These are phyloP conservation scores for Trichophyton schoenleinii DNA, from an alignment of 2,329 filamentous ascomycete species.

Conservation along the genomic window DNA sequence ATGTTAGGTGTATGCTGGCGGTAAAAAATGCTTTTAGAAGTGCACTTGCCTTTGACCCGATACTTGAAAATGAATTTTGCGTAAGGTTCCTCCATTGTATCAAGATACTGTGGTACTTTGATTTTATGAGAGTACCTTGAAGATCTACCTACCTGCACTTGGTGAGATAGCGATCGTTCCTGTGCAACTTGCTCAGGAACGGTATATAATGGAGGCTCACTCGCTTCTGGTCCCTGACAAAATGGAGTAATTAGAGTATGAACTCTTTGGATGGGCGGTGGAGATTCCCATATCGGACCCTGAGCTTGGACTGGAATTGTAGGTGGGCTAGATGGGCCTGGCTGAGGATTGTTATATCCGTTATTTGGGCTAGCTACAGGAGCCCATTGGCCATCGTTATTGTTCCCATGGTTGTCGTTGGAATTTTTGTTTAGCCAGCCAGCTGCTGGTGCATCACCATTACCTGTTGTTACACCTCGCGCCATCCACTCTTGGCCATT, in stretches of 20 bases:
- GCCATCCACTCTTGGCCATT: background rate
- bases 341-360: constrained; percentile 1
- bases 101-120: constrained; percentile 19
- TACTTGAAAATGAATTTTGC: constrained; percentile 25
- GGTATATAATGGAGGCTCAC: constrained; percentile 15
- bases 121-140: constrained; percentile 21
- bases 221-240: constrained; percentile 4
- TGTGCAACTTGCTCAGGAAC: constrained; percentile 14
- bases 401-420: background rate
- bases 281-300: background rate
- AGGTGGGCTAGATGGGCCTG: background rate
- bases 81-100: constrained; percentile 21
- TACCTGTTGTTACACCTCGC: background rate
- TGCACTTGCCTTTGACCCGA: constrained; percentile 13
- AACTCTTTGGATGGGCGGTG: constrained; percentile 4
- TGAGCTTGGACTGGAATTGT: background rate
- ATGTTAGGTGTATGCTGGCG: background rate
- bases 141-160: constrained; percentile 21
- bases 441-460: background rate
- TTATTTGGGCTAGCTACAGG: background rate
- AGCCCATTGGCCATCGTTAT: background rate
- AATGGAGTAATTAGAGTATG: constrained; percentile 10
- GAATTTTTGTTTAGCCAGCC: background rate
- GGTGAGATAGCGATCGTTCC: constrained; percentile 16
- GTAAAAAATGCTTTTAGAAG: background rate